These are phyloP conservation scores for Trametes versicolor DNA, from an alignment of 1,284 basidiomycete genomes.

Conservation along the genomic window DNA sequence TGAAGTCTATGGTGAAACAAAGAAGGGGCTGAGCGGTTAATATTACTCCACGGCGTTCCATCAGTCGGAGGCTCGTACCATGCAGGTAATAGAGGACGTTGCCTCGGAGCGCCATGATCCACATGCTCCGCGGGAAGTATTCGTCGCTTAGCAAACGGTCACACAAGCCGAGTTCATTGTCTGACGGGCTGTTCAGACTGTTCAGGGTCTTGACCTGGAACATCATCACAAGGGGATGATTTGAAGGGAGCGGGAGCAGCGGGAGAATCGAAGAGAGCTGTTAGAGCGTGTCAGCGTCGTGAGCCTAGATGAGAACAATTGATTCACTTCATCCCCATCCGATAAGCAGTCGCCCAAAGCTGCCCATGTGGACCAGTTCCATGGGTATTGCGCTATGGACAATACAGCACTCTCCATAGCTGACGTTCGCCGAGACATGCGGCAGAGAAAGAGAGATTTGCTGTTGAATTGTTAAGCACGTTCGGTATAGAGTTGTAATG, in stretches of 20 bases:
- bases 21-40: slow-evolving; percentile 18
- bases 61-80: slow-evolving; percentile 56
- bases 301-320: background rate
- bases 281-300: slow-evolving; percentile 38
- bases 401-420: slow-evolving; percentile 86
- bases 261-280: slow-evolving; percentile 74
- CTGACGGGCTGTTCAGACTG: slow-evolving; percentile 88
- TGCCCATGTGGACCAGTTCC: slow-evolving; percentile 97
- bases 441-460: slow-evolving; percentile 83
- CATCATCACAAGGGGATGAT: slow-evolving; percentile 83
- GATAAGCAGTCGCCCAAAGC: slow-evolving; percentile 84
- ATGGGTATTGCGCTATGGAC: slow-evolving; percentile 86
- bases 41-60: slow-evolving; percentile 14
- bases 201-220: slow-evolving; percentile 93
- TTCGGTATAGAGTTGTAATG: slow-evolving; percentile 23
- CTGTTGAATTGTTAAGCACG: slow-evolving; percentile 48
- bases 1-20: slow-evolving; percentile 71
- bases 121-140: slow-evolving; percentile 86
- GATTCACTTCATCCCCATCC: slow-evolving; percentile 87
- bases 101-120: slow-evolving; percentile 88
- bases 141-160: slow-evolving; percentile 76
- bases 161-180: slow-evolving; percentile 83
- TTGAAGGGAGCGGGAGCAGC: slow-evolving; percentile 69
- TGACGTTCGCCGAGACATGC: slow-evolving; percentile 82
- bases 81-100: slow-evolving; percentile 91